Base-by-base conservation (phyloP, 768 basidiomycete species). In the Boletus tomentosulus region DNA sequence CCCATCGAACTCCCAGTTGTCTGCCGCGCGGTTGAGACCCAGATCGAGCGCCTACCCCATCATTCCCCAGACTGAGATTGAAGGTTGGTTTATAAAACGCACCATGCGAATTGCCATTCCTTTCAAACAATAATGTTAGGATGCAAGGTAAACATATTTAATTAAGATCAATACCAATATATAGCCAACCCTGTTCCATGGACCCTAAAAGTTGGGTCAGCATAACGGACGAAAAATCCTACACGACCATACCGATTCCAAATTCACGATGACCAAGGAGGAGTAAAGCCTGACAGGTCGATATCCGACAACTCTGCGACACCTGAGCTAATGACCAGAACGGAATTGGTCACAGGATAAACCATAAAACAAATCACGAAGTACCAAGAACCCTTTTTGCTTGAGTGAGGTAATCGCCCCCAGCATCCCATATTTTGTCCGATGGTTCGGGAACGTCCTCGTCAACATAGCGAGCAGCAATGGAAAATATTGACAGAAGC, bases 141-240 rank as follows among this genome's bases (percentile, higher is more conserved):
- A 31, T 2, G n/a, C 13, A 37, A 41, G 39, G 28, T 9, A 51
- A 24, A 54, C 35, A 48, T n/a, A 51, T 45, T 7, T 27, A 30
- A 37, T 1, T 30, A 3, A 53, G 54, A 33, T 45, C 37, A 33
- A 43, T 53, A 85, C 88, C 88, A 57, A 86, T 82, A 62, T 86
- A 89, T 45, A 90, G 76, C 92, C 92, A 95, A 1, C 87, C 89
- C 65, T 89, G 85, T 56, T 89, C 86, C 86, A 91, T 90, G 13
- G 76, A 74, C 28, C 78, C 77, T 78, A 56, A 30, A 50, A 35
- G 33, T 25, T 43, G 22, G 19, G n/a, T 67, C 31, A 70, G 58
- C 30, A 53, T 7, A 39, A 16, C 47, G 19, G 34, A 41, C 11
- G n/a, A n/a, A n/a, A n/a, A n/a, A 43, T 13, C 22, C 13, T n/a